phyloP scores from a whole-genome alignment of 768 basidiomycete genomes.

The Rhizopogon rudus region DNA sequence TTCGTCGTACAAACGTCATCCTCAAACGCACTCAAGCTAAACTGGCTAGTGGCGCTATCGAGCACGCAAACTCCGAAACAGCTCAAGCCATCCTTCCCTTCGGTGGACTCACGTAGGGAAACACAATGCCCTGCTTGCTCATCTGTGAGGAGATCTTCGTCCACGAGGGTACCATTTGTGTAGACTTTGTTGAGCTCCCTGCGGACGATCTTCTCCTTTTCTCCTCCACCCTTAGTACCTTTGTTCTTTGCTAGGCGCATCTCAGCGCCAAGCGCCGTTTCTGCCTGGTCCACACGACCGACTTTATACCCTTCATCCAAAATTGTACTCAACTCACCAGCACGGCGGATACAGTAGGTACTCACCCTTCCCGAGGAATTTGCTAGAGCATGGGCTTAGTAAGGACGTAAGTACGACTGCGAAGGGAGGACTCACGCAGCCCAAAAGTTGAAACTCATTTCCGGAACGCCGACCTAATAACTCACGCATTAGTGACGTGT shows the following conservation, averaged over 20 bases:
- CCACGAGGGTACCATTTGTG: conserved; percentile 94
- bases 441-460: conserved; percentile 91
- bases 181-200: conserved; percentile 94
- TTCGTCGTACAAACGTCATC: conserved; percentile 92
- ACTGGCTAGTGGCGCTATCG: conserved; percentile 94
- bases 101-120: conserved; percentile 64
- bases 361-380: conserved; percentile 77
- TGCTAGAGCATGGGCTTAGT: conserved; percentile 33
- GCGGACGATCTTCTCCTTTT: conserved; percentile 84
- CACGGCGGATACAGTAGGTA: neutral
- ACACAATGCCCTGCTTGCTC: conserved; percentile 96
- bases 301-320: conserved; percentile 73
- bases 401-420: conserved; percentile 4
- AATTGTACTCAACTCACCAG: neutral
- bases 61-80: conserved; percentile 87
- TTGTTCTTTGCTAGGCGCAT: conserved; percentile 79
- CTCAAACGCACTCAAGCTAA: conserved; percentile 83
- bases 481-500: neutral
- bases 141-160: conserved; percentile 80
- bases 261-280: conserved; percentile 95
- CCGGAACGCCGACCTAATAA: conserved; percentile 87
- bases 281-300: conserved; percentile 93
- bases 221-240: conserved; percentile 43
- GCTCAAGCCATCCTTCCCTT: conserved; percentile 33
- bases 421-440: conserved; percentile 56